Base-by-base conservation (phyloP, 2,329 filamentous ascomycete genomes). In the Zopfia rhizophila region DNA sequence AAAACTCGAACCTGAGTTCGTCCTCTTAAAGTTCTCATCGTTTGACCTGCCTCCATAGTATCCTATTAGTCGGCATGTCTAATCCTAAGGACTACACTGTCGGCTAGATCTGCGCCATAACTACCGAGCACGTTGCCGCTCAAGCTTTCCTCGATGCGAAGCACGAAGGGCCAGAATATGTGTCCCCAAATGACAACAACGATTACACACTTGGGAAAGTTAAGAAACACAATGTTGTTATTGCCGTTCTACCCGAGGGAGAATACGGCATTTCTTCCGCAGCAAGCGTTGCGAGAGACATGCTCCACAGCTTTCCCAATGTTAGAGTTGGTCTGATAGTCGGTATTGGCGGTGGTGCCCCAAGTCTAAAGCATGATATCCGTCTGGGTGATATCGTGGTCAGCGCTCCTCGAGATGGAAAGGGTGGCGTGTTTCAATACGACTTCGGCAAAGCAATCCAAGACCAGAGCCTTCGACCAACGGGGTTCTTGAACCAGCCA, bases 91-190 rank as follows among this genome's bases (percentile, higher is more conserved):
- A 41, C 13, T 78, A 77, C 42, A 74, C 62, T 0, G 66, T 78
- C 6, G 75, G 73, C n/a, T 78, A 73, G 74, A 75, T 79, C 5
- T 78, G 72, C 43, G 74, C 75, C 7, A 43, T 77, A 3, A 13
- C 8, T 1, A 61, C 52, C 0, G 76, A 78, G 38, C 65, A 60
- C 33, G 61, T 70, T 33, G 74, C 75, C 4, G 75, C 75, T 4
- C 53, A 45, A 24, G 35, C 19, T 38, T 25, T 38, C n/a, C 35
- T 27, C 35, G 23, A 25, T 22, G 35, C 10, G 27, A 46, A 60
- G 22, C 68, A 76, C 37, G 61, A 61, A 0, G 3, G 13, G 0
- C 66, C 56, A 0, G 24, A 18, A 19, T 65, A 53, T 3, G 67
- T 5, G 5, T 17, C 4, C 10, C 23, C 0, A 0, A 10, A 13